Base-by-base conservation (phyloP, 345 rosid species). In the Cochlearia excelsa region DNA sequence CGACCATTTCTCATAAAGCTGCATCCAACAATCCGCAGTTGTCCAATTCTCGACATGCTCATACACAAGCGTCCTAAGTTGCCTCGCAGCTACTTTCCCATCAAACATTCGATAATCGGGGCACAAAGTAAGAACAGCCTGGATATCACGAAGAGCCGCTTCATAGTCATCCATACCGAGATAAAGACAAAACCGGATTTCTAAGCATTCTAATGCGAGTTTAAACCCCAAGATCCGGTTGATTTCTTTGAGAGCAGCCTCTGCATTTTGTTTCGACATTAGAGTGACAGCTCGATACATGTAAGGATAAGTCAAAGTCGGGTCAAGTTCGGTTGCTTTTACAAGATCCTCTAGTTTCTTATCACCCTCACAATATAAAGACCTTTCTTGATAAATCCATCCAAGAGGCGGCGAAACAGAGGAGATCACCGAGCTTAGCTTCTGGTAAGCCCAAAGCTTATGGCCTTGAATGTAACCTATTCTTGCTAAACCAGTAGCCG, bases 331-430 rank as follows among this genome's bases (percentile, higher is more conserved):
- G 9, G 99, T 87, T 65, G 99, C 95, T 72, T 81, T 89, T 62
- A 58, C 84, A 23, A 93, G 95, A 81, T 93, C 95, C 69, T 87
- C 92, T 80, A 71, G 80, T 57, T 75, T 93, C 74, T 80, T 81
- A 47, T 81, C 81, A 30, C 84, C 88, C 49, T 93, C 99, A 69
- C 84, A 87, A 55, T 80, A 93, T 30, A 89, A 58, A 47, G 99
- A 93, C 75, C 99, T 85, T 76, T 93, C 99, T 57, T 82, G 95
- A 68, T 93, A 82, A 97, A 93, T 89, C 97, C 99, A 89, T 38
- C 97, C 99, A 1, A 82, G 83, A 0, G 93, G 86, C 0, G 86
- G 85, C 27, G 79, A 69, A 57, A 47, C 51, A 16, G 97, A 82
- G 52, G 95, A 81, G 61, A 89, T 84, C 45, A 87, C 78, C 4